Base-by-base conservation (phyloP, 2,329 filamentous ascomycete genomes). In the Pseudopyricularia cyperi region DNA sequence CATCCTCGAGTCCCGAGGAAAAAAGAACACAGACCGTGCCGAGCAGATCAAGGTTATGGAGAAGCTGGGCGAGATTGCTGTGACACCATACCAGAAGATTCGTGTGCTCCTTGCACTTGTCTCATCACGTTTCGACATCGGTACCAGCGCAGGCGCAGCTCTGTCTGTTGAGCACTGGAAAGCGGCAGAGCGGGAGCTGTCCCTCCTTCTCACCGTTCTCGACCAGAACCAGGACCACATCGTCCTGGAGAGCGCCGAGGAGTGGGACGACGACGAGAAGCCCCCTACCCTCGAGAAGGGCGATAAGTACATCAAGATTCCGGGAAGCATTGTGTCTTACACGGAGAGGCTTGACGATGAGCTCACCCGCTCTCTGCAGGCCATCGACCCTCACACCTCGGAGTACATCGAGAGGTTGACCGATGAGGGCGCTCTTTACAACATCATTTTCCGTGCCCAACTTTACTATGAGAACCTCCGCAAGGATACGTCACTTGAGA, bases 231-330 rank as follows among this genome's bases (percentile, higher is more conserved):
- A 77, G 55, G 82, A 93, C 57, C 86, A 91, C 65, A 76, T 97
- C 50, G 88, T 98, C 48, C 76, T 93, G 24, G 93, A 98, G 71
- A 83, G 80, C 59, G 93, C 89, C 22, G 93, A 98, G 66, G 93
- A 98, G 70, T 97, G 93, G 93, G 93, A 98, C 60, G 93, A 98
- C 63, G 94, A 98, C 60, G 94, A 98, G 62, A 97, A 96, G 75
- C 79, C 83, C 39, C 93, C 93, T 14, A 76, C 76, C 32, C 74
- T 91, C 59, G 80, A 79, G 53, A 68, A 77, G 22, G 87, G 82
- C 56, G 83, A 95, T 67, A 85, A 80, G 66, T 79, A 91, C 65
- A 87, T 95, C 77, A 90, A 86, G 73, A 80, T 98, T 53, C 88
- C 93, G 19, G 94, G 93, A 64, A 96, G 89, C 73, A 75, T 97